phyloP scores from a whole-genome alignment of 129 eudicot species.

The Flaveria sonorensis region DNA sequence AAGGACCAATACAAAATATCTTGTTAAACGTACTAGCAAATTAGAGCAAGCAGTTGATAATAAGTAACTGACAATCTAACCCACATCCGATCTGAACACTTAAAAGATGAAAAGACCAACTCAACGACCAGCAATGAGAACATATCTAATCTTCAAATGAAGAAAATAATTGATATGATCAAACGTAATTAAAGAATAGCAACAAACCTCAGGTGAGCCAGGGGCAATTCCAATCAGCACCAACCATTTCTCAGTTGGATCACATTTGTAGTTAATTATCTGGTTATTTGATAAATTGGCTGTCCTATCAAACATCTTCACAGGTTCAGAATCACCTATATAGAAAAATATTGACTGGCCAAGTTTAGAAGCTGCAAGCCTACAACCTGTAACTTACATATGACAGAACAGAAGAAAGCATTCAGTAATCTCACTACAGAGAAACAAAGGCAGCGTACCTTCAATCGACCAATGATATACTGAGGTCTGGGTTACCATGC shows the following conservation, averaged over 20 bases:
- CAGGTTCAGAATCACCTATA: constrained; percentile 94
- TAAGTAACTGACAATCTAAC: constrained; percentile 8
- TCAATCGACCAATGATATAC: constrained; percentile 99
- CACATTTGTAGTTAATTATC: constrained; percentile 88
- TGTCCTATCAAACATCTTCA: constrained; percentile 95
- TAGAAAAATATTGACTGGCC: constrained; percentile 8
- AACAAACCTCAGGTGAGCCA: constrained; percentile 89
- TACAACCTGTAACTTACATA: constrained; percentile 6
- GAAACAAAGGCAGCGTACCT: constrained; percentile 45
- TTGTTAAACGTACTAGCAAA: not conserved
- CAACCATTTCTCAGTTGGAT: constrained; percentile 97
- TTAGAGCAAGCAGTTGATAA: constrained; percentile 16
- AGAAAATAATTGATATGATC: not conserved
- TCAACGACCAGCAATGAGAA: not conserved
- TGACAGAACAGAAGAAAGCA: constrained; percentile 13
- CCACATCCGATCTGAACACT: constrained; percentile 9
- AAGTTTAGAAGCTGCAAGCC: not conserved
- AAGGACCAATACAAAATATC: constrained; percentile 1
- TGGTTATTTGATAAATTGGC: constrained; percentile 92
- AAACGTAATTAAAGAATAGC: constrained; percentile 20
- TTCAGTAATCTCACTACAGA: not conserved
- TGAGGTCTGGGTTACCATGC: constrained; percentile 91
- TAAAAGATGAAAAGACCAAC: constrained; percentile 4
- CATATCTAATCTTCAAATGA: constrained; percentile 1
- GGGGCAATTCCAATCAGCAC: constrained; percentile 98